Conservation (phyloP, 192 early-diverging fungal genomes). For the Mortierella antarctica region DNA sequence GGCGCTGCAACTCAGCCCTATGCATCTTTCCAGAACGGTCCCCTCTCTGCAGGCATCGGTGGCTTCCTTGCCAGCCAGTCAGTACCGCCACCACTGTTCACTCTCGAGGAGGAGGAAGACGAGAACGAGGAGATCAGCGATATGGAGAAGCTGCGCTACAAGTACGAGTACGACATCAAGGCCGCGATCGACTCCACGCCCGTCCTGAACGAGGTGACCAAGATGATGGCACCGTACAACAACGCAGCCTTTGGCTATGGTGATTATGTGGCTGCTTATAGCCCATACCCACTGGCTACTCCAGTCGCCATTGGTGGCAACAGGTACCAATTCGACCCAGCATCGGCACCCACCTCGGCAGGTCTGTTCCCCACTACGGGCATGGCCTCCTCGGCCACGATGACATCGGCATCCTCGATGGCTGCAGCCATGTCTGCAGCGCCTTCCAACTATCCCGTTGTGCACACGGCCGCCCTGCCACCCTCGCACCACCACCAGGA, state of each 20-base stretch:
- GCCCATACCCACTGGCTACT: slow-evolving; percentile 29
- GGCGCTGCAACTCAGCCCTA: slow-evolving; percentile 5
- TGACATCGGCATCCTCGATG: background rate
- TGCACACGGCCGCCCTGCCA: slow-evolving; percentile 43
- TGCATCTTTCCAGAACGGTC: slow-evolving; percentile 17
- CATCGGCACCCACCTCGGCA: background rate
- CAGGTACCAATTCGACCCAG: slow-evolving; percentile 26
- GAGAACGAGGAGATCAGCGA: slow-evolving; percentile 42
- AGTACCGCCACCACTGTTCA: slow-evolving; percentile 32
- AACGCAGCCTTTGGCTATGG: slow-evolving; percentile 32
- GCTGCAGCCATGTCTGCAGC: background rate
- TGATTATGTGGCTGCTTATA: slow-evolving; percentile 16
- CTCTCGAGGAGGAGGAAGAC: slow-evolving; percentile 48
- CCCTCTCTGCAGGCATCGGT: slow-evolving; percentile 41
- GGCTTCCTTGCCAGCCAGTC: slow-evolving; percentile 35
- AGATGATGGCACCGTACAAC: slow-evolving; percentile 34
- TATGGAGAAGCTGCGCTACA: slow-evolving; percentile 52
- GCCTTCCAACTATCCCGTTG: slow-evolving; percentile 27
- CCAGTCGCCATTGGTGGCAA: slow-evolving; percentile 27
- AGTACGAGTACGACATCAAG: slow-evolving; percentile 55
- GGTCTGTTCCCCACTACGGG: slow-evolving; percentile 29
- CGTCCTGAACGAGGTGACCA: slow-evolving; percentile 40
- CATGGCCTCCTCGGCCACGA: slow-evolving; percentile 8
- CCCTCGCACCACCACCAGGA: slow-evolving; percentile 53
- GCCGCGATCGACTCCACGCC: slow-evolving; percentile 48